These are phyloP conservation scores for Hydrangea macrophylla DNA, from an alignment of 148 eudicot genomes.

Conservation along the genomic window DNA sequence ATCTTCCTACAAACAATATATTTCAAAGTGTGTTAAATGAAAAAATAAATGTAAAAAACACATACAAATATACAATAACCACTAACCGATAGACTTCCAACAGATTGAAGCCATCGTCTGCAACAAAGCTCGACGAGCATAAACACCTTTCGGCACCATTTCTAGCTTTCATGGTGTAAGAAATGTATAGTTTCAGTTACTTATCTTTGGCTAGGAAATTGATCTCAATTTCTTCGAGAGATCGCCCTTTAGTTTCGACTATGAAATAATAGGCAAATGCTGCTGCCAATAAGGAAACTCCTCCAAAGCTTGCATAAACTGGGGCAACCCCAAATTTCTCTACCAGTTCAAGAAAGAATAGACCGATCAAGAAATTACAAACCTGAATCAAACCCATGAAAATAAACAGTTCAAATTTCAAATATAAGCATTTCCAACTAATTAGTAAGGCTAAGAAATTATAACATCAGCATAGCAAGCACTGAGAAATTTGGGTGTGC, in stretches of 20 bases:
- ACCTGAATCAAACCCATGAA: slow-evolving; percentile 37
- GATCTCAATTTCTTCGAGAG: slow-evolving; percentile 79
- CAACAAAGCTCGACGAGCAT: not conserved
- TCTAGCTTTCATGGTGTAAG: not conserved
- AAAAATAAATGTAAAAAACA: too few species aligned
- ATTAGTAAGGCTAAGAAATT: too few species aligned
- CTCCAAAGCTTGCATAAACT: slow-evolving; percentile 62
- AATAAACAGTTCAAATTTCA: not conserved
- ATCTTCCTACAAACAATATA: too few species aligned
- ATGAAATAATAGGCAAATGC: slow-evolving; percentile 46
- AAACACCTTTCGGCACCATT: not conserved
- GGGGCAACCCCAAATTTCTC: slow-evolving; percentile 64
- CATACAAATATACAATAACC: too few species aligned
- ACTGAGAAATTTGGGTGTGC: too few species aligned
- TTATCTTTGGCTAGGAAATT: slow-evolving; percentile 28
- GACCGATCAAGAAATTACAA: slow-evolving; percentile 76
- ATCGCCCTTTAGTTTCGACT: slow-evolving; percentile 80
- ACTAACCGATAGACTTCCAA: too few species aligned
- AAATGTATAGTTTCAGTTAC: slow-evolving; percentile 7
- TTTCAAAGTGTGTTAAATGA: not conserved
- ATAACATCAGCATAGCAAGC: too few species aligned
- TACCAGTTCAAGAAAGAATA: slow-evolving; percentile 69
- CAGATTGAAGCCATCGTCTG: not conserved
- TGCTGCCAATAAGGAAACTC: slow-evolving; percentile 59
- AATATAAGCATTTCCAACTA: not conserved